Evolutionary conservation across 2,329 filamentous ascomycete genomes (phyloP).

Genomic region (Harringtonia aguacate): DNA sequence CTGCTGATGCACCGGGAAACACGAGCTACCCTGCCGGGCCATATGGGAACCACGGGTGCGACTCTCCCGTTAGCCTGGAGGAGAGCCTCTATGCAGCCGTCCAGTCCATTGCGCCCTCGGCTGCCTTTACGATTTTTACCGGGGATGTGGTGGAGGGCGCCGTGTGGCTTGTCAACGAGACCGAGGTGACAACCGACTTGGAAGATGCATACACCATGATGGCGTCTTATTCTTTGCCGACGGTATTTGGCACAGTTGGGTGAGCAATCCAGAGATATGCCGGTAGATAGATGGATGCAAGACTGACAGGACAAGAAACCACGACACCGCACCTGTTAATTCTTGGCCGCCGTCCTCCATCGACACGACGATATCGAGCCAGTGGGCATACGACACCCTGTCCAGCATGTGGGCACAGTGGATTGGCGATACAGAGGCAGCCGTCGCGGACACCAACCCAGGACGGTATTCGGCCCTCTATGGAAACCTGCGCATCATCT

Average conservation of each 20-base stretch:
- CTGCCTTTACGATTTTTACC: conserved; percentile 44
- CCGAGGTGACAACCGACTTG: conserved; percentile 22
- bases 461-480: conserved; percentile 22
- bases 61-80: conserved; percentile 39
- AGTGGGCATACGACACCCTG: conserved; percentile 41
- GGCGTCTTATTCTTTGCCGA: conserved; percentile 20
- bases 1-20: conserved; percentile 35
- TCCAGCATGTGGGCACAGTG: conserved; percentile 33
- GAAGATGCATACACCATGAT: conserved; percentile 36
- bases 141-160: conserved; percentile 46
- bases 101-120: conserved; percentile 31
- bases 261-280: too few species aligned
- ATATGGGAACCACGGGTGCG: conserved; percentile 42
- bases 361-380: conserved; percentile 21
- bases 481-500: conserved; percentile 42
- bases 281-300: too few species aligned
- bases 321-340: conserved; percentile 41
- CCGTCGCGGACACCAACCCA: conserved; percentile 18
- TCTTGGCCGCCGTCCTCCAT: conserved; percentile 20
- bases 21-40: conserved; percentile 37
- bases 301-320: too few species aligned
- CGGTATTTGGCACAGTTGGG: conserved; percentile 42
- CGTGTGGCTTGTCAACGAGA: conserved; percentile 30
- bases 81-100: conserved; percentile 45
- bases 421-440: conserved; percentile 25